Base-by-base conservation (phyloP, 495 filamentous ascomycete genomes). In the Immersiella caudata region DNA sequence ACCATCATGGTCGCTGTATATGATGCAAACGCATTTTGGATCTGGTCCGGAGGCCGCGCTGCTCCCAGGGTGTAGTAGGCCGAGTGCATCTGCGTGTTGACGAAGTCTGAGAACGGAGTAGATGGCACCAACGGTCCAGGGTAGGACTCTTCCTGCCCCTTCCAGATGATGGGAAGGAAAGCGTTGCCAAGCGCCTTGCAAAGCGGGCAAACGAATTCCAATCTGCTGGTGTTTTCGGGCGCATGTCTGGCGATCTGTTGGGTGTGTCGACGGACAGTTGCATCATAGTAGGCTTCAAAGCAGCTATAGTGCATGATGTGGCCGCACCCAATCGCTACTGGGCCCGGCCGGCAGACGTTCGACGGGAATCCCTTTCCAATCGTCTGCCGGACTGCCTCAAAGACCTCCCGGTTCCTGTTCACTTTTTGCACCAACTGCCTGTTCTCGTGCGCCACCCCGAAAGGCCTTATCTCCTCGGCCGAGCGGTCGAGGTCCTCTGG, bases 291-390 rank as follows among this genome's bases (percentile, higher is more conserved):
- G 33, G 89, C 85, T 69, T 97, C 94, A 72, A 98, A 99, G 77
- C 95, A 99, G 35, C 86, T 87, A 73, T 92, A 99, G 74, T 99
- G 95, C 95, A 99, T 99, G 68, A 98, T 94, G 76, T 99, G 95
- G 6, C 93, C 94, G 78, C 95, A 99, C 29, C 94, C 92, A 50
- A 92, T 93, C 8, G 93, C 88, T 6, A 98, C 91, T 4, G 94
- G 91, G 0, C 93, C 96, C n/a, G 84, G 82, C 49, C 83, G 82
- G 9, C 85, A 87, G 49, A 88, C 85, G 25, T 82, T 81, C 11
- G 87, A 78, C 4, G 92, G 89, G 72, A 97, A 98, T 1, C 95
- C 95, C 78, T 93, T 94, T 55, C 93, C 94, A 21, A 98, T 84
- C 20, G 88, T 89, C 80, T 96, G 89, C 64, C 91, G 88, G 71